Percentiles rank a stretch among this genome's conserved stretches.
phyloP scores from a whole-genome alignment of 2,329 filamentous ascomycete genomes.

The Cladophialophora exuberans region DNA sequence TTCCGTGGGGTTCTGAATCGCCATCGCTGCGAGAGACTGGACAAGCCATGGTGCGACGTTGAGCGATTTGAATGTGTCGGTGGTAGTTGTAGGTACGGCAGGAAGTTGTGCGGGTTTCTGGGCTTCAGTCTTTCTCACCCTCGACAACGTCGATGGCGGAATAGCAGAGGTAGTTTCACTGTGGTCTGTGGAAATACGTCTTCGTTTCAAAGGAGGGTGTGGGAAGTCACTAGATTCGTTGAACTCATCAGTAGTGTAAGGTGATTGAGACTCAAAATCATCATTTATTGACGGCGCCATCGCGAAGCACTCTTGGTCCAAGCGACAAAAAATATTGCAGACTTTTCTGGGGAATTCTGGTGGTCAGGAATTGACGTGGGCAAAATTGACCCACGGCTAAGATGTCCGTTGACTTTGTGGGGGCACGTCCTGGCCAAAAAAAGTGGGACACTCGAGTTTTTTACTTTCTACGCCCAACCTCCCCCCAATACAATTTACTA shows the following conservation, averaged over 20 bases:
- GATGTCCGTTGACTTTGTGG: too few relatives aligned
- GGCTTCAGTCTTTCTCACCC: slow-evolving; percentile 18
- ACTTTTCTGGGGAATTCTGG: too few relatives aligned
- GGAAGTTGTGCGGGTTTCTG: neutral
- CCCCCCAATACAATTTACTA: too few relatives aligned
- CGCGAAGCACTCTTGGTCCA: neutral
- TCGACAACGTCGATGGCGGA: slow-evolving; percentile 6
- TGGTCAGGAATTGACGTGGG: too few relatives aligned
- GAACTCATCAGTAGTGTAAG: neutral
- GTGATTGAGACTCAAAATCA: neutral
- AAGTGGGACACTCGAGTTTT: too few relatives aligned
- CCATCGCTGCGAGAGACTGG: slow-evolving; percentile 73
- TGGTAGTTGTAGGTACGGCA: slow-evolving; percentile 16
- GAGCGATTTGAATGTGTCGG: slow-evolving; percentile 71
- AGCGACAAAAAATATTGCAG: neutral
- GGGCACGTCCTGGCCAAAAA: too few relatives aligned
- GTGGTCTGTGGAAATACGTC: slow-evolving; percentile 27
- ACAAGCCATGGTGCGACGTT: slow-evolving; percentile 85
- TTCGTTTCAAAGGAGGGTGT: slow-evolving; percentile 28
- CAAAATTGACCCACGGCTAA: too few relatives aligned
- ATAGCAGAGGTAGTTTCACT: neutral
- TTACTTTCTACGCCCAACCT: too few relatives aligned
- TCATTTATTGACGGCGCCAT: slow-evolving; percentile 9
- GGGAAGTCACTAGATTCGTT: slow-evolving; percentile 19
- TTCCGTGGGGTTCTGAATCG: slow-evolving; percentile 84